Evolutionary conservation across 1,284 basidiomycete genomes (phyloP), one percentile per base, ranked within the genome.

Genomic region (Microbotryomycetes sp.): DNA sequence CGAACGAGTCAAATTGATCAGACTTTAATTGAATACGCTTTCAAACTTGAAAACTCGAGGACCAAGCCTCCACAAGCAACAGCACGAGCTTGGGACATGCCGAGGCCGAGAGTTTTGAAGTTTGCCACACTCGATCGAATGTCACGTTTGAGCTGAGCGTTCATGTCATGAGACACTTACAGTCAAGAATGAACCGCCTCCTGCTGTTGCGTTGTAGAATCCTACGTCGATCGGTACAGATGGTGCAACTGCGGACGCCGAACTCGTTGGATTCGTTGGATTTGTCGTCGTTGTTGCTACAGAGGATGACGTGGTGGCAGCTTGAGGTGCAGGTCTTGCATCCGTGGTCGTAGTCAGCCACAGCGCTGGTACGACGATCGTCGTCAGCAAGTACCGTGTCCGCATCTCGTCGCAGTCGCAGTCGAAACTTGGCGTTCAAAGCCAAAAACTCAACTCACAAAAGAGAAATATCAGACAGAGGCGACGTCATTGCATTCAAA

Each of bases 121-220:
- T 23, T 22, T 19, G 22, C 30, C 22, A 12, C 9, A 23, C n/a
- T 14, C 42, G 31, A 28, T 32, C 6, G 9, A 26, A n/a, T n/a
- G n/a, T n/a, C n/a, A n/a, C n/a, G n/a, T n/a, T n/a, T n/a, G n/a
- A n/a, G n/a, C n/a, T n/a, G n/a, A n/a, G n/a, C n/a, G n/a, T n/a
- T n/a, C n/a, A n/a, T n/a, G n/a, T n/a, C n/a, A n/a, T n/a, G n/a
- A n/a, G n/a, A n/a, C n/a, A 48, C 63, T 32, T 9, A 67, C 68
- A 2, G 66, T 65, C 30, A 67, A 46, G 60, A 56, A 69, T 57
- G 68, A 75, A 2, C 82, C 82, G 9, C 80, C 80, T 29, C 70
- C 72, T 30, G 71, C 57, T 30, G 66, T 65, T 1, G 81, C 81
- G 67, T 78, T 74, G 64, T 77, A 81, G 67, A 79, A 83, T 9